phyloP scores from a whole-genome alignment of 1,139 yeast genomes.

The Eremothecium gossypii region DNA sequence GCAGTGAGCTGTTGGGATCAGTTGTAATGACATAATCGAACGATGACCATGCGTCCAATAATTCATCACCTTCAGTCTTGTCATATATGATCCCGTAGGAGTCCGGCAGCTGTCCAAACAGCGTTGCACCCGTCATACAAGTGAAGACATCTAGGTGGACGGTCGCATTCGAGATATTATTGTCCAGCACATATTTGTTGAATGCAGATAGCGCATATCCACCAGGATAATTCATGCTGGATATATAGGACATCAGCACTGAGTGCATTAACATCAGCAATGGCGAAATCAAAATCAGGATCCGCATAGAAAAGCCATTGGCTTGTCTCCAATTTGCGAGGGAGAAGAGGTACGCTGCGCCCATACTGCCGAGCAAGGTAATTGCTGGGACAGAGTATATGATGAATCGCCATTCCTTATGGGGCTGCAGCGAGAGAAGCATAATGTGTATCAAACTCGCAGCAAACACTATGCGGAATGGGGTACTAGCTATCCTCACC shows the following conservation, averaged over 20 bases:
- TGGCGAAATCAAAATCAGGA: constrained; percentile 25
- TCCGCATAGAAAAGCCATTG: constrained; percentile 11
- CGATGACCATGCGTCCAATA: constrained; percentile 40
- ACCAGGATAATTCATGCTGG: constrained; percentile 82
- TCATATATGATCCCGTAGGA: constrained; percentile 48
- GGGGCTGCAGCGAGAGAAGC: constrained; percentile 73
- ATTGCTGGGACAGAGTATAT: constrained; percentile 65
- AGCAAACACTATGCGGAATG: constrained; percentile 34
- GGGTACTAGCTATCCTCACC: constrained; percentile 30
- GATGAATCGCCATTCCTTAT: constrained; percentile 91
- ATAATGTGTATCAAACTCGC: constrained; percentile 47
- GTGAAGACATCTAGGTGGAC: constrained; percentile 74
- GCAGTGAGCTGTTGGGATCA: constrained; percentile 22
- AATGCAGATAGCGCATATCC: constrained; percentile 58
- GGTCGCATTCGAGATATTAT: constrained; percentile 22
- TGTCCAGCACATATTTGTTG: constrained; percentile 37
- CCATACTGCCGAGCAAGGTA: constrained; percentile 56
- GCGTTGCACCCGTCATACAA: constrained; percentile 81
- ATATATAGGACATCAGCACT: constrained; percentile 39
- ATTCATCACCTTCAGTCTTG: constrained; percentile 51
- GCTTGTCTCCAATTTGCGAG: constrained; percentile 30
- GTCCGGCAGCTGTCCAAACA: constrained; percentile 49
- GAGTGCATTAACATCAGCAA: constrained; percentile 22
- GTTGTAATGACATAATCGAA: constrained; percentile 53
- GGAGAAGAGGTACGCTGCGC: constrained; percentile 37